Conservation (phyloP, 305 asterid genomes). For the Striga hermonthica region DNA sequence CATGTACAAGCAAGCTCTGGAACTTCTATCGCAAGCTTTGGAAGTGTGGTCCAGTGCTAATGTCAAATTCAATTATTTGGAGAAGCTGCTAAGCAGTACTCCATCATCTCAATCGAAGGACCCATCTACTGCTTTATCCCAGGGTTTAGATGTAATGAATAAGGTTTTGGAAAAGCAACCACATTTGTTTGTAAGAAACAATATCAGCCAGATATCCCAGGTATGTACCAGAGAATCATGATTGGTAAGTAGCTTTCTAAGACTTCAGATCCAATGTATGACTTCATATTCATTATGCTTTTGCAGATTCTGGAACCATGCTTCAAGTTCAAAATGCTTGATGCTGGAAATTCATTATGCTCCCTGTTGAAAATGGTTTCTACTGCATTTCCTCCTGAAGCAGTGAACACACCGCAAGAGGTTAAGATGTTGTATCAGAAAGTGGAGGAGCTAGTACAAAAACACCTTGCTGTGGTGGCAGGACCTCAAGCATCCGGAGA, state of each 20-base stretch:
- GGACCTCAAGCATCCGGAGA: constrained; percentile 89
- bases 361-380: constrained; percentile 92
- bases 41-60: constrained; percentile 99
- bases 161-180: constrained; percentile 98
- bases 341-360: constrained; percentile 96
- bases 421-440: constrained; percentile 88
- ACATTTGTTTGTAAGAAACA: constrained; percentile 92
- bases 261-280: constrained; percentile 18
- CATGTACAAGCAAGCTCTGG: constrained; percentile 97
- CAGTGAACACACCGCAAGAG: constrained; percentile 73
- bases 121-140: constrained; percentile 96
- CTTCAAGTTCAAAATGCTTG: constrained; percentile 96
- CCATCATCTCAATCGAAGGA: constrained; percentile 98
- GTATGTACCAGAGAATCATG: constrained; percentile 44
- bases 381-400: constrained; percentile 91
- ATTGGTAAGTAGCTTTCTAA: constrained; percentile 30
- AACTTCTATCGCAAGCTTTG: constrained; percentile 93
- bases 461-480: constrained; percentile 93
- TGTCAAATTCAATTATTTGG: constrained; percentile 96
- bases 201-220: constrained; percentile 88
- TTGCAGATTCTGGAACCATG: constrained; percentile 97
- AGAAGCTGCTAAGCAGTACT: constrained; percentile 89
- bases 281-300: constrained; percentile 22
- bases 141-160: constrained; percentile 99
- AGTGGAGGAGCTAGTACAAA: constrained; percentile 94